A percentile compares a stretch with the other conserved stretches of the same genome.
Evolutionary conservation across 345 rosid genomes (phyloP).

Genomic region (Populus euphratica): DNA sequence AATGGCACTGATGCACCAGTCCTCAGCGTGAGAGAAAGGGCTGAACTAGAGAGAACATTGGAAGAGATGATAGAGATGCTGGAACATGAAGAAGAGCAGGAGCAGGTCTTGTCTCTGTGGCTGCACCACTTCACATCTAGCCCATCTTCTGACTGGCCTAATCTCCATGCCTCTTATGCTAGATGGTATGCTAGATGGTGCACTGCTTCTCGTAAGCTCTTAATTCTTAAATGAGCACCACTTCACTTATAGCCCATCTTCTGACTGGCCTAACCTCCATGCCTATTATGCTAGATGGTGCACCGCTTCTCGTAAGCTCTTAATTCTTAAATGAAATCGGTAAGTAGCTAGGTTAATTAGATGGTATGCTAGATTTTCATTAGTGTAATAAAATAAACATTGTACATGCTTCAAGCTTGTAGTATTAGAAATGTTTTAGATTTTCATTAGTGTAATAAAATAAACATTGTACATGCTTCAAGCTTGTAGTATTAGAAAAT

Average conservation of each 20-base stretch:
- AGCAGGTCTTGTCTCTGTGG: constrained; percentile 74
- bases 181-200: constrained; percentile 72
- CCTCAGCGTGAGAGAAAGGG: constrained; percentile 45
- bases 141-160: constrained; percentile 86
- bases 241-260: constrained; percentile 56
- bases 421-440: not conserved
- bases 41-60: constrained; percentile 52
- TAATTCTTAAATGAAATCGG: constrained; percentile 22
- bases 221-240: constrained; percentile 45
- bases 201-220: constrained; percentile 58
- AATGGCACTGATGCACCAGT: constrained; percentile 65
- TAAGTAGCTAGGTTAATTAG: not conserved
- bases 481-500: not conserved
- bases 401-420: not conserved
- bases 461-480: not conserved
- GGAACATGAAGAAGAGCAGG: constrained; percentile 55
- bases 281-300: constrained; percentile 63
- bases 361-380: too few species aligned
- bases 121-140: constrained; percentile 68
- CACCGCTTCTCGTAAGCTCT: constrained; percentile 58
- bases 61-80: constrained; percentile 58
- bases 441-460: not conserved
- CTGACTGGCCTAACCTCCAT: constrained; percentile 90
- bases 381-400: not conserved
- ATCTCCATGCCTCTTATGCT: constrained; percentile 57